phyloP scores from a whole-genome alignment of 805 yeast species.

The Kodamaea fukazawae region DNA sequence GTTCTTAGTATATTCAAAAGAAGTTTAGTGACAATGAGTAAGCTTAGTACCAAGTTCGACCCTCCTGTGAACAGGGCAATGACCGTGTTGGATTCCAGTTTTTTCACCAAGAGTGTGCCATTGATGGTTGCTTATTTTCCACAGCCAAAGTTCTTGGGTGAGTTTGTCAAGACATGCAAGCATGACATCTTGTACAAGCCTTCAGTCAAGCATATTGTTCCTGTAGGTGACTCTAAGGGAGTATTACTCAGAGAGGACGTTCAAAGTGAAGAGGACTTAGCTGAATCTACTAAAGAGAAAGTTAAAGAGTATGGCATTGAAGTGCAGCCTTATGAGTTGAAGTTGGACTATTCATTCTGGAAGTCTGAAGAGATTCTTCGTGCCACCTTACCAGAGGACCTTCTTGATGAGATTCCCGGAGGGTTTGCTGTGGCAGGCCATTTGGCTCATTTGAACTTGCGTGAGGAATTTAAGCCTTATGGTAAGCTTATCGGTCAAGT shows the following conservation, averaged over 20 bases:
- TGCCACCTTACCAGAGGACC: conserved; percentile 71
- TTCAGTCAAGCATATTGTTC: conserved; percentile 65
- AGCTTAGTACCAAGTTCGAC: conserved; percentile 23
- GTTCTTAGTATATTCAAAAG: conserved; percentile 2
- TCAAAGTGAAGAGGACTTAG: conserved; percentile 33
- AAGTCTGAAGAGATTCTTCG: conserved; percentile 79
- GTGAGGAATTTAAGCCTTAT: conserved; percentile 81
- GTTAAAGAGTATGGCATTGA: conserved; percentile 47
- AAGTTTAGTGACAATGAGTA: conserved; percentile 5
- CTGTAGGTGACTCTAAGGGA: conserved; percentile 41
- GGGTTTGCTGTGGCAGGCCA: conserved; percentile 95
- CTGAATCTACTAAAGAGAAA: conserved; percentile 42
- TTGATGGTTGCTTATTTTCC: conserved; percentile 69
- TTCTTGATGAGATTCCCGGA: conserved; percentile 73
- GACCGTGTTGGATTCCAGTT: conserved; percentile 62
- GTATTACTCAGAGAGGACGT: conserved; percentile 60
- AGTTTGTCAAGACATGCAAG: conserved; percentile 56
- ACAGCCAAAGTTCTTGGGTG: conserved; percentile 59
- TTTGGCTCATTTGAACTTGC: conserved; percentile 85
- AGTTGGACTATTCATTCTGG: conserved; percentile 78
- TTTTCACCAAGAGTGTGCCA: conserved; percentile 56
- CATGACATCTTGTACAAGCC: conserved; percentile 68
- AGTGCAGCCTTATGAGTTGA: conserved; percentile 52
- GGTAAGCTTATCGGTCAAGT: conserved; percentile 84
- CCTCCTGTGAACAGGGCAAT: conserved; percentile 74